Percentiles rank a stretch among this genome's conserved stretches.
Evolutionary conservation across 768 basidiomycete genomes (phyloP).

Genomic region (Psilocybe tampanensis): DNA sequence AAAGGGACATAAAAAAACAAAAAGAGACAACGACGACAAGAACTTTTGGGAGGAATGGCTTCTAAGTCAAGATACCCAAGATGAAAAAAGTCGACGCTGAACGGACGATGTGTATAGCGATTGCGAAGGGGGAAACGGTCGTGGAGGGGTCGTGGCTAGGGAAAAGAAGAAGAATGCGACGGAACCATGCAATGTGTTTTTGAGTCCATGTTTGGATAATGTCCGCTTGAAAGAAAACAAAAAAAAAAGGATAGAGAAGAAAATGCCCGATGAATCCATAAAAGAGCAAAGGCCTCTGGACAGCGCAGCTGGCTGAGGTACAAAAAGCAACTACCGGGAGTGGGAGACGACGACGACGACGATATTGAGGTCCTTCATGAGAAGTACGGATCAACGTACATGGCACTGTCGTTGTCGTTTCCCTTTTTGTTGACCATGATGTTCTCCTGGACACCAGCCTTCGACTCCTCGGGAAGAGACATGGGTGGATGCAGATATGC

Average conservation of each 20-base stretch:
- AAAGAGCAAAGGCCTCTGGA: not conserved
- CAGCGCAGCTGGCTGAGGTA: slow-evolving; percentile 19
- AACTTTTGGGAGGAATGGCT: not conserved
- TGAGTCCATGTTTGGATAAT: not conserved
- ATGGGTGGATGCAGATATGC: slow-evolving; percentile 49
- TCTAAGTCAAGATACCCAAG: slow-evolving; percentile 16
- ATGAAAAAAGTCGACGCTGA: slow-evolving; percentile 9
- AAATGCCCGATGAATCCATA: no score
- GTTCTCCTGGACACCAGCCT: slow-evolving; percentile 12
- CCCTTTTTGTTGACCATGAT: slow-evolving; percentile 3
- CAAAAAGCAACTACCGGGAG: not conserved
- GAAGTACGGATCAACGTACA: slow-evolving; percentile 26
- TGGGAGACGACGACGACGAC: slow-evolving; percentile 1
- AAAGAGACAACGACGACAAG: slow-evolving; percentile 4
- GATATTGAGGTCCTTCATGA: not conserved
- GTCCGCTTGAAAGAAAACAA: not conserved
- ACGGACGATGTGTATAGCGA: slow-evolving; percentile 1
- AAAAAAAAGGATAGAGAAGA: not conserved
- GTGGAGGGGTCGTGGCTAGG: slow-evolving; percentile 6
- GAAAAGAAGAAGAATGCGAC: slow-evolving; percentile 16
- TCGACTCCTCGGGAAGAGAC: slow-evolving; percentile 39
- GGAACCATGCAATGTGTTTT: slow-evolving; percentile 8
- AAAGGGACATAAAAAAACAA: slow-evolving; percentile 6
- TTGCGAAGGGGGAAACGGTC: slow-evolving; percentile 2
- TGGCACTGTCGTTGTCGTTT: slow-evolving; percentile 1